phyloP scores from a whole-genome alignment of 192 early-diverging fungal species.

The Borealophlyctis nickersoniae region DNA sequence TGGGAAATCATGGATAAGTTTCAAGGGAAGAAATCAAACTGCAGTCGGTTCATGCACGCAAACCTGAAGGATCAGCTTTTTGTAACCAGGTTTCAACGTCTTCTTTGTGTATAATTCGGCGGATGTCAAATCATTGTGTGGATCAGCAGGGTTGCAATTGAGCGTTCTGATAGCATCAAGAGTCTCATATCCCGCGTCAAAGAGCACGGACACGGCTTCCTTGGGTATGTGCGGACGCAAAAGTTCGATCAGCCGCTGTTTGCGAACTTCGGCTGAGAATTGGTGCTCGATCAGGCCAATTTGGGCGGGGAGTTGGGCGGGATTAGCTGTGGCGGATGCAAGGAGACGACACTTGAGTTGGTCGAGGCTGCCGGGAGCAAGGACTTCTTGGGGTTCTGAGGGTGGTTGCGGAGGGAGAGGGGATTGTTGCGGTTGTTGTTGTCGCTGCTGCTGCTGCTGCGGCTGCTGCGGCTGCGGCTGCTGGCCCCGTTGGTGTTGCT shows the following conservation, averaged over 20 bases:
- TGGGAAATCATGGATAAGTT: constrained; percentile 1
- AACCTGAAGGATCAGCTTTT: constrained; percentile 26
- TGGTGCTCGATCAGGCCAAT: background rate
- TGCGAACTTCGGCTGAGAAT: constrained; percentile 8
- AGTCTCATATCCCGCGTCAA: constrained; percentile 30
- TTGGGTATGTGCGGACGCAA: constrained; percentile 16
- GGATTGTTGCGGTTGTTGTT: background rate
- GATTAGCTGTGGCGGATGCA: background rate
- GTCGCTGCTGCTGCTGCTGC: too few relatives aligned
- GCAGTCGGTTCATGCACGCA: background rate
- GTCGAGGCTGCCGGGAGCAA: background rate
- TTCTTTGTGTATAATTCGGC: constrained; percentile 26
- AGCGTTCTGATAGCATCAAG: constrained; percentile 20
- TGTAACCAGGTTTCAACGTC: constrained; percentile 24
- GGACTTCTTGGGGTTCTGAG: background rate
- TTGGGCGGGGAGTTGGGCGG: constrained; percentile 10
- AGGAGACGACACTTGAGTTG: background rate
- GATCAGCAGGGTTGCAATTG: constrained; percentile 18
- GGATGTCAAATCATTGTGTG: constrained; percentile 15
- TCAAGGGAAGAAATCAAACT: background rate
- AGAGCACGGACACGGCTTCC: constrained; percentile 20
- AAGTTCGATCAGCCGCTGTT: constrained; percentile 11
- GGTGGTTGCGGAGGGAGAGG: constrained; percentile 12
- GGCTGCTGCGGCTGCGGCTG: constrained; percentile 1
- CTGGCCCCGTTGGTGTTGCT: background rate